These are phyloP conservation scores for Zasmidium angulare DNA, from an alignment of 2,329 filamentous ascomycete genomes.

Conservation along the genomic window DNA sequence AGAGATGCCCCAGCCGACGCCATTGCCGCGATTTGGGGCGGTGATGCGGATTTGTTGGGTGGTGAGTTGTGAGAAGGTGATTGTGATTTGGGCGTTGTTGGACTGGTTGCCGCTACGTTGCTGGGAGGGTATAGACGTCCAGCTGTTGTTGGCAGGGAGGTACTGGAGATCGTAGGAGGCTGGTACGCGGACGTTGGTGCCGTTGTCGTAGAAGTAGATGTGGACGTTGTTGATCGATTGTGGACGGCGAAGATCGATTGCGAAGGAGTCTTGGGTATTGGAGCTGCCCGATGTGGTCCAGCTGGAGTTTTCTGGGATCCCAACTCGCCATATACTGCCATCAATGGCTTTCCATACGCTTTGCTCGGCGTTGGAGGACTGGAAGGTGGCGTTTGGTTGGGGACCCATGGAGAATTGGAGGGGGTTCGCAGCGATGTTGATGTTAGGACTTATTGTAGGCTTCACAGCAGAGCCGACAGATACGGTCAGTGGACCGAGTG, in stretches of 20 bases:
- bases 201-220: constrained; percentile 1
- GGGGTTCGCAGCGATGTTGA: constrained; percentile 33
- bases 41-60: neutral
- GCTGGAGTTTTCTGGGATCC: neutral
- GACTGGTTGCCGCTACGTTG: neutral
- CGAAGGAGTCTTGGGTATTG: neutral
- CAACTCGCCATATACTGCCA: neutral
- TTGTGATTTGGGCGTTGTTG: neutral
- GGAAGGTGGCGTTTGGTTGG: neutral
- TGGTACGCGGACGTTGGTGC: neutral
- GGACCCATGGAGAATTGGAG: neutral
- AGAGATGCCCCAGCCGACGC: neutral
- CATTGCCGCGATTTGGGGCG: neutral
- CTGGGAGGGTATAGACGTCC: neutral
- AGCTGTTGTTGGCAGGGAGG: neutral
- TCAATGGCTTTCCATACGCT: constrained; percentile 3
- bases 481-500: constrained; percentile 31
- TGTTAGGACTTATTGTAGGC: neutral
- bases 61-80: neutral
- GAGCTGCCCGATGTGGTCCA: neutral
- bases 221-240: neutral
- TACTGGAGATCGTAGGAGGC: neutral
- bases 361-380: neutral
- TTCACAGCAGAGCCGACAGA: neutral
- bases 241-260: neutral